phyloP scores from a whole-genome alignment of 2,329 filamentous ascomycete genomes.

The Trichoderma sp. region DNA sequence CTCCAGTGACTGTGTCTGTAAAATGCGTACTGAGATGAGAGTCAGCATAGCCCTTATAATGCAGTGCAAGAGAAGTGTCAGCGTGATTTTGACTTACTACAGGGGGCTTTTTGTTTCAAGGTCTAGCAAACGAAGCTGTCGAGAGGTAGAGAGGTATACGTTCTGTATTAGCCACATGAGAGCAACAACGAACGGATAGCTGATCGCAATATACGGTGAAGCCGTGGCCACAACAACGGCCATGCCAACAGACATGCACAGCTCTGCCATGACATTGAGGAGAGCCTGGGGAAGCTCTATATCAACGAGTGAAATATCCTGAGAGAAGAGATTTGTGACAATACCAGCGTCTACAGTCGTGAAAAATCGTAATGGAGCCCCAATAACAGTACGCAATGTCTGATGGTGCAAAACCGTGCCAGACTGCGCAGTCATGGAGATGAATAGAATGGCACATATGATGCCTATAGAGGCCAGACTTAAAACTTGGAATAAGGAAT shows the following conservation, averaged over 20 bases:
- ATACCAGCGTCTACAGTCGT: constrained; percentile 47
- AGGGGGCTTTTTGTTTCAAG: constrained; percentile 62
- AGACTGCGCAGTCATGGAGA: constrained; percentile 36
- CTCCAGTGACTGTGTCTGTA: constrained; percentile 27
- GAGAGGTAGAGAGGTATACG: constrained; percentile 63
- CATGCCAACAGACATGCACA: constrained; percentile 45
- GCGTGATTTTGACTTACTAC: constrained; percentile 33
- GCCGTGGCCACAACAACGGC: constrained; percentile 51
- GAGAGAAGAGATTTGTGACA: constrained; percentile 51
- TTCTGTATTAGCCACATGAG: constrained; percentile 57
- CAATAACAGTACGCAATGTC: constrained; percentile 42
- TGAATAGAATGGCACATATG: constrained; percentile 34
- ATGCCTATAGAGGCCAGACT: constrained; percentile 19
- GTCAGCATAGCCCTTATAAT: not conserved
- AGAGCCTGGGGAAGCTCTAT: constrained; percentile 44
- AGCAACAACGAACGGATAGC: constrained; percentile 53
- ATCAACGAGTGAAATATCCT: constrained; percentile 50
- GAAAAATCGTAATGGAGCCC: constrained; percentile 49
- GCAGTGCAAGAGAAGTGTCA: not conserved
- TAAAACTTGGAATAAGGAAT: constrained; percentile 33
- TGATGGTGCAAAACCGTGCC: constrained; percentile 41
- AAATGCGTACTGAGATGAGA: constrained; percentile 17
- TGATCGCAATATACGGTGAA: constrained; percentile 51
- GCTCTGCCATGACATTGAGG: constrained; percentile 37
- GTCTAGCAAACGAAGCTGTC: constrained; percentile 63